phyloP scores from a whole-genome alignment of 306 rosid genomes.

The Calophaca sinica region DNA sequence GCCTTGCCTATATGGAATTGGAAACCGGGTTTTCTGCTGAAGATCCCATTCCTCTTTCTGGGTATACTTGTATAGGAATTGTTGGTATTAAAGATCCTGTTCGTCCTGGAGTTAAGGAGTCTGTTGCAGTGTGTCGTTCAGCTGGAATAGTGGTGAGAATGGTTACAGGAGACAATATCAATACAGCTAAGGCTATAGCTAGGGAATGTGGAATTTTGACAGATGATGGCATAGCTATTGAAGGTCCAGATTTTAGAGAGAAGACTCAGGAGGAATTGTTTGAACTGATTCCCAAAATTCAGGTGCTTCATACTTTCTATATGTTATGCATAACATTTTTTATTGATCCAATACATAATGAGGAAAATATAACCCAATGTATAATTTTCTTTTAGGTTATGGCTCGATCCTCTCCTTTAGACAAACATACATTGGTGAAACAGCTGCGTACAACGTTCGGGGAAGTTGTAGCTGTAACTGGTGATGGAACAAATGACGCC shows the following conservation, averaged over 20 bases:
- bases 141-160: slow-evolving; percentile 89
- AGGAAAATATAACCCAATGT: slow-evolving; percentile 30
- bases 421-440: slow-evolving; percentile 87
- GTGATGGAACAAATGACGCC: slow-evolving; percentile 99
- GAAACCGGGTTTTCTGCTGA: slow-evolving; percentile 62
- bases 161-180: slow-evolving; percentile 96
- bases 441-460: slow-evolving; percentile 84
- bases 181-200: slow-evolving; percentile 96
- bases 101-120: slow-evolving; percentile 96
- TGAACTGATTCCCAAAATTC: slow-evolving; percentile 84
- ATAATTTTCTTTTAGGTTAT: slow-evolving; percentile 64
- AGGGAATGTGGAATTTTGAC: slow-evolving; percentile 97
- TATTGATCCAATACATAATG: neutral
- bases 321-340: neutral
- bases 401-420: slow-evolving; percentile 98
- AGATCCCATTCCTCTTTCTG: slow-evolving; percentile 74
- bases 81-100: slow-evolving; percentile 98
- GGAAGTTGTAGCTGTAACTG: slow-evolving; percentile 98
- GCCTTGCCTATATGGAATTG: slow-evolving; percentile 83
- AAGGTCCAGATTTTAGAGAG: slow-evolving; percentile 89
- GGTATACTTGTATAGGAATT: slow-evolving; percentile 86
- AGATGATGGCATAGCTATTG: slow-evolving; percentile 94
- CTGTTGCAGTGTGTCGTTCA: slow-evolving; percentile 84
- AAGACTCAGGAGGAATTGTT: slow-evolving; percentile 78
- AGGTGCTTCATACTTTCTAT: slow-evolving; percentile 59